phyloP scores from a whole-genome alignment of 1,284 basidiomycete species.

The Rhodotorula sp. region DNA sequence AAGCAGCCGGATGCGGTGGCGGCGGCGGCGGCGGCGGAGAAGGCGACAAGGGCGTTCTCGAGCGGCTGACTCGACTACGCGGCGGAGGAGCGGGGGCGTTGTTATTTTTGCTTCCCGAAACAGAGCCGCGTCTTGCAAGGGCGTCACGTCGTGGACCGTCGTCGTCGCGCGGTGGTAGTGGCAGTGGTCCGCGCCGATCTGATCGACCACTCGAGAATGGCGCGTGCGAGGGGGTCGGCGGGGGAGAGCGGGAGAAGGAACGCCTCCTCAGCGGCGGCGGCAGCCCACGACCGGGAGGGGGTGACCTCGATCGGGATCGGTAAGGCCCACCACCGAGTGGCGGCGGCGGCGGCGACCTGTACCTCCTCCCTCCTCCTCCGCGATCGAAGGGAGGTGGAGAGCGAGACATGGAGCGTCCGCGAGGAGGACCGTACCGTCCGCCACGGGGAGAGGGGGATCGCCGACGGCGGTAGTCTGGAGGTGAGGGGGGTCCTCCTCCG shows the following conservation, averaged over 20 bases:
- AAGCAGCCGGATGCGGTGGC: background rate
- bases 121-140: background rate
- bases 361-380: background rate
- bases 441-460: conserved; percentile 2
- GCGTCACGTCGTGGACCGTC: background rate
- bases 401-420: conserved; percentile 4
- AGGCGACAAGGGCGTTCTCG: conserved; percentile 10
- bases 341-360: background rate
- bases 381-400: conserved; percentile 6
- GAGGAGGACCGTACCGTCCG: background rate
- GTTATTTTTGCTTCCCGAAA: background rate
- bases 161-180: conserved; percentile 3
- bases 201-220: conserved; percentile 9
- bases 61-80: background rate
- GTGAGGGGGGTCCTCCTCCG: conserved; percentile 8
- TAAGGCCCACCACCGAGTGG: too few relatives aligned
- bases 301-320: too few relatives aligned
- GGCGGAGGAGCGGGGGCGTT: background rate
- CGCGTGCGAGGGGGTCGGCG: conserved; percentile 4
- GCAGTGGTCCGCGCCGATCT: background rate
- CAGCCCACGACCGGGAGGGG: too few relatives aligned
- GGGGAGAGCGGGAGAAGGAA: conserved; percentile 12
- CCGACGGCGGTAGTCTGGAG: conserved; percentile 5
- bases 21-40: conserved; percentile 4
- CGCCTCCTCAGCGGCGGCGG: background rate